phyloP scores from a whole-genome alignment of 2,329 filamentous ascomycete species.

The Epichloe elymi region DNA sequence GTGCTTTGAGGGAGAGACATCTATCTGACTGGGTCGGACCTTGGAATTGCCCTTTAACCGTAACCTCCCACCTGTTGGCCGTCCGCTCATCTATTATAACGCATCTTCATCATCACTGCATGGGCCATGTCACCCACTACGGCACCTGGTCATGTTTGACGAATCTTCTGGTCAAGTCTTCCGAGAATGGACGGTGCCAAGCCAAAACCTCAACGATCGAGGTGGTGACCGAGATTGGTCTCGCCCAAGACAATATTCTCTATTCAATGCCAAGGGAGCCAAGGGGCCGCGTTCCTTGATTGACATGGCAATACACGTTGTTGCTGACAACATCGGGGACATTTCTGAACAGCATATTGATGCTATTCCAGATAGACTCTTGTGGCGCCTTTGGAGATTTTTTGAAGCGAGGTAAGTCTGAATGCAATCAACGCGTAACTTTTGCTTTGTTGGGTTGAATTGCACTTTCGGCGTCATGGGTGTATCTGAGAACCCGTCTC shows the following conservation, averaged over 20 bases:
- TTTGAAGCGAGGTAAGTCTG: slow-evolving; percentile 24
- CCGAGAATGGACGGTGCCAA: slow-evolving; percentile 22
- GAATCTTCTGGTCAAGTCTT: slow-evolving; percentile 22
- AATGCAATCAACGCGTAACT: not conserved
- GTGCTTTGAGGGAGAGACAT: too few species aligned
- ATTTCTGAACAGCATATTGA: slow-evolving; percentile 22
- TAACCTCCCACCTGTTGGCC: too few species aligned
- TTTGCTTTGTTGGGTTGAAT: not conserved
- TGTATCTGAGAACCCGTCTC: not conserved
- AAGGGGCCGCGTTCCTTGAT: slow-evolving; percentile 24
- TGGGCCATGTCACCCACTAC: too few species aligned
- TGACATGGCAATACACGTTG: slow-evolving; percentile 25
- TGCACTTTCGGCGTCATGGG: not conserved
- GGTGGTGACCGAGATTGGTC: slow-evolving; percentile 23
- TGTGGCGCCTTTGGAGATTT: slow-evolving; percentile 27
- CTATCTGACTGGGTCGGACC: too few species aligned
- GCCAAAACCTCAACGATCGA: slow-evolving; percentile 11
- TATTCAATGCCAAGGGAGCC: slow-evolving; percentile 13
- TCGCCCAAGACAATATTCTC: slow-evolving; percentile 16
- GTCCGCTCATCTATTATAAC: too few species aligned
- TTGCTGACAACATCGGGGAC: slow-evolving; percentile 24
- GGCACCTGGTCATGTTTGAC: slow-evolving; percentile 19
- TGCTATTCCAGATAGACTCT: slow-evolving; percentile 19
- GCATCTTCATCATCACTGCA: too few species aligned
- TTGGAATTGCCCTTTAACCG: too few species aligned